Base-by-base conservation (phyloP, 2,329 filamentous ascomycete genomes). In the Colletotrichum gigasporum region DNA sequence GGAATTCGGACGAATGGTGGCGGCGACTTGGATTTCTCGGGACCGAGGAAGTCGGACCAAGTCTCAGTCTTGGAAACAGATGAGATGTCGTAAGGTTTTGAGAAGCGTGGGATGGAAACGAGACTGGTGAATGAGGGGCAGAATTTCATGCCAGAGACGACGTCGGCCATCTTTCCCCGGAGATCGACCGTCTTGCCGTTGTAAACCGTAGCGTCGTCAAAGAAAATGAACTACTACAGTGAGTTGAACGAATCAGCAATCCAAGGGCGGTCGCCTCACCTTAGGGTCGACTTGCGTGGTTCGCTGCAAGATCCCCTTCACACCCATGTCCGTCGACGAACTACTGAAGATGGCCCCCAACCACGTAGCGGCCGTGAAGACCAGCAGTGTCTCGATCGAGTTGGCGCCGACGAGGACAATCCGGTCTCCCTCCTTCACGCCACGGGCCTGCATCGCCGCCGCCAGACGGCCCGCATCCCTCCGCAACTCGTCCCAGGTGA, bases 241-340 rank as follows among this genome's bases (percentile, higher is more conserved):
- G 11, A 58, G 50, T 18, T 32, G 1, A 14, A 39, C 10, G 4
- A 51, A 20, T 32, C 5, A 1, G 30, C 34, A 6, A 7, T 20
- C 20, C 11, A 16, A 32, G 12, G 3, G 4, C 10, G 41, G 41
- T n/a, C 8, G 12, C 67, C 78, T 55, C 67, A 85, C 83, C 79
- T 87, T 90, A 4, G 93, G 93, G 68, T 89, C 83, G 64, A 96
- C 88, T 79, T 96, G 92, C 50, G 89, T 78, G 24, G 92, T 82
- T 32, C 93, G 82, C 75, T 96, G 91, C 69, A 96, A 71, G 16
- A 96, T 85, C 0, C 92, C 93, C 67, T 90, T 89, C 12, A 90
- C 88, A 0, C 93, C 93, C 90, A 96, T 96, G 75, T 96, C 93
- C 0, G 93, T 95, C 7, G 89, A 92, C 55, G 87, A 90, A 48